phyloP scores from a whole-genome alignment of 805 yeast species.

The Millerozyma miso region DNA sequence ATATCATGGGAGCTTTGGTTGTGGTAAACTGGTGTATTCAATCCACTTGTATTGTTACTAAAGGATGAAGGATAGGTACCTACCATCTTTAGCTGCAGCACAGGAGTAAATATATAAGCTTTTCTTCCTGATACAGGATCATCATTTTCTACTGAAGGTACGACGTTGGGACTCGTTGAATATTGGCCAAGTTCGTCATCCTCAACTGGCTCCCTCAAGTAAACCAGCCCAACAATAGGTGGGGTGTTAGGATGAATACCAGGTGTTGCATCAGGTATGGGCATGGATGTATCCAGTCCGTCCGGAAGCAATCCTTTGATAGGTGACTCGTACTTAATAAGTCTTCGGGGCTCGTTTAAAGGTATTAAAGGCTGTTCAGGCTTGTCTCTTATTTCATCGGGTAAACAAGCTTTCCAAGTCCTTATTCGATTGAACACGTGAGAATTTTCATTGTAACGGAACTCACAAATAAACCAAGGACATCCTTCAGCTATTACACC shows the following conservation, averaged over 20 bases:
- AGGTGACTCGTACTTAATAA: constrained; percentile 81
- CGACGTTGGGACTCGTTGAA: constrained; percentile 37
- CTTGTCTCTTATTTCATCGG: constrained; percentile 86
- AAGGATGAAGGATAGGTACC: constrained; percentile 22
- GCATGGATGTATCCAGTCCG: constrained; percentile 67
- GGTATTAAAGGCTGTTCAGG: constrained; percentile 77
- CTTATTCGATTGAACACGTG: constrained; percentile 90
- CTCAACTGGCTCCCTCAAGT: constrained; percentile 66
- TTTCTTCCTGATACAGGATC: constrained; percentile 31
- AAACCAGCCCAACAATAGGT: constrained; percentile 91
- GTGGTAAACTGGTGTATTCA: constrained; percentile 4
- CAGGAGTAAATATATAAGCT: constrained; percentile 42
- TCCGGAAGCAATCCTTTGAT: constrained; percentile 71
- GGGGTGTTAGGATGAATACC: constrained; percentile 82
- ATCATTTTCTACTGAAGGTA: constrained; percentile 36
- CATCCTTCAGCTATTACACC: constrained; percentile 62
- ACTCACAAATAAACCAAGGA: constrained; percentile 90
- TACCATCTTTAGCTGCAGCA: constrained; percentile 38
- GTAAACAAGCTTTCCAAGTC: constrained; percentile 98
- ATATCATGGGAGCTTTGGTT: constrained; percentile 1
- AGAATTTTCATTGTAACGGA: constrained; percentile 86
- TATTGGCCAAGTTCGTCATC: constrained; percentile 83
- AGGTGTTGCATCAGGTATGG: constrained; percentile 76
- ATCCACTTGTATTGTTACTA: constrained; percentile 10
- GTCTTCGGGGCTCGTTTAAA: constrained; percentile 58